Evolutionary conservation across 2,329 filamentous ascomycete genomes (phyloP).

Genomic region (Neoarthrinium moseri): DNA sequence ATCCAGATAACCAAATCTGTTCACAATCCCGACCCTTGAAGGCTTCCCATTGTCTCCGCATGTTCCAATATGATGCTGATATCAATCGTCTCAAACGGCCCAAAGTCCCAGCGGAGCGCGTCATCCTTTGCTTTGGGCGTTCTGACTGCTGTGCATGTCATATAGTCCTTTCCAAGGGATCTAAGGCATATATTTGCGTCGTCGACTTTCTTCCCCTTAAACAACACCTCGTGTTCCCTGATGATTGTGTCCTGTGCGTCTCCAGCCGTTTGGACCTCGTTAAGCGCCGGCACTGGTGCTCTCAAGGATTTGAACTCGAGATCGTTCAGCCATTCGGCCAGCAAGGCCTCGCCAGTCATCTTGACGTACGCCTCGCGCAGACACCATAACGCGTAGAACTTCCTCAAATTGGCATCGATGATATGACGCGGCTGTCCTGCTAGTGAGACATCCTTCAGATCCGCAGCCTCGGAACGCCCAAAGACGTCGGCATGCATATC

Average conservation of each 20-base stretch:
- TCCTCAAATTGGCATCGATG: slow-evolving; percentile 62
- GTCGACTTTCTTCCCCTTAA: slow-evolving; percentile 35
- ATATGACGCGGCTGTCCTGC: slow-evolving; percentile 32
- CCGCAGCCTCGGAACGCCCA: slow-evolving; percentile 56
- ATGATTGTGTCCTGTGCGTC: slow-evolving; percentile 31
- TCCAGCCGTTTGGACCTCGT: slow-evolving; percentile 29
- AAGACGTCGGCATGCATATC: slow-evolving; percentile 73
- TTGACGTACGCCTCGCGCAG: slow-evolving; percentile 81
- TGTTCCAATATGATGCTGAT: slow-evolving; percentile 45
- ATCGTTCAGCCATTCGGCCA: slow-evolving; percentile 70
- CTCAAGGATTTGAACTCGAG: slow-evolving; percentile 67
- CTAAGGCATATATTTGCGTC: slow-evolving; percentile 42
- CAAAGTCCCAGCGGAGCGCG: slow-evolving; percentile 37
- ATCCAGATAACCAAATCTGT: too few species aligned
- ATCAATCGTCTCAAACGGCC: slow-evolving; percentile 39
- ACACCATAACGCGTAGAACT: slow-evolving; percentile 78
- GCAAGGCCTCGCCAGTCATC: slow-evolving; percentile 75
- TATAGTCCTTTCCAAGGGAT: slow-evolving; percentile 48
- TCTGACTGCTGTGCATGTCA: slow-evolving; percentile 52
- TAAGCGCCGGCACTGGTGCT: slow-evolving; percentile 42
- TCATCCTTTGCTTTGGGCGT: slow-evolving; percentile 34
- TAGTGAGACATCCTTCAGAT: slow-evolving; percentile 50
- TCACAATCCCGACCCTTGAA: too few species aligned
- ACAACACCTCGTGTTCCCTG: slow-evolving; percentile 34
- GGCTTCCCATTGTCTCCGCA: too few species aligned